phyloP scores from a whole-genome alignment of 2,329 filamentous ascomycete species.

The Talaromyces sp. region DNA sequence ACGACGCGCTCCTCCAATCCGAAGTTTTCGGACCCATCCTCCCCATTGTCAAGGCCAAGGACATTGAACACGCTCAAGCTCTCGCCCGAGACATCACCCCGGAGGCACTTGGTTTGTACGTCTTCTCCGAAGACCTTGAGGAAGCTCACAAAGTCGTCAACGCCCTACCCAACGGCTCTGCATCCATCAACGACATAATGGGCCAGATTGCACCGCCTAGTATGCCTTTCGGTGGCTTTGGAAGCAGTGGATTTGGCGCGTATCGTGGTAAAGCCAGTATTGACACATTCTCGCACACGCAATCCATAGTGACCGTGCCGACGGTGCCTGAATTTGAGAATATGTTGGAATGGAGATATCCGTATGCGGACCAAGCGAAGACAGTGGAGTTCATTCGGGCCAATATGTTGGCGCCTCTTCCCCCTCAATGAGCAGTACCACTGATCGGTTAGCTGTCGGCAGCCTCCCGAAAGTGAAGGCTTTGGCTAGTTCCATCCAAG shows the following conservation, averaged over 20 bases:
- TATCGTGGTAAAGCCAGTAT: slow-evolving; percentile 13
- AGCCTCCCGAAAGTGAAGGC: neutral
- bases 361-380: slow-evolving; percentile 8
- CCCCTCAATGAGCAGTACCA: neutral
- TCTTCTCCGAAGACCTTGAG: slow-evolving; percentile 8
- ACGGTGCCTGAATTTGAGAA: slow-evolving; percentile 9
- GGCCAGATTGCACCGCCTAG: neutral
- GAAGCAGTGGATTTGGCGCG: slow-evolving; percentile 6
- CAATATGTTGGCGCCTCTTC: slow-evolving; percentile 10
- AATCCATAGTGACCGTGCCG: slow-evolving; percentile 8
- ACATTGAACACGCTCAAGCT: neutral
- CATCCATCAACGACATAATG: slow-evolving; percentile 6
- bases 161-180: slow-evolving; percentile 8
- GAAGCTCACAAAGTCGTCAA: slow-evolving; percentile 10
- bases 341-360: slow-evolving; percentile 12
- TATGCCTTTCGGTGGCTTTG: slow-evolving; percentile 1
- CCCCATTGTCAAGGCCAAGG: slow-evolving; percentile 1
- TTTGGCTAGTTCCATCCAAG: neutral
- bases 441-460: too few species aligned
- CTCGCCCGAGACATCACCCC: neutral
- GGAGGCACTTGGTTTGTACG: slow-evolving; percentile 3
- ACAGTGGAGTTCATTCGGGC: slow-evolving; percentile 8
- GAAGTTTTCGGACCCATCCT: slow-evolving; percentile 11
- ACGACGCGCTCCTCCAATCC: slow-evolving; percentile 1
- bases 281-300: slow-evolving; percentile 9